A percentile compares a stretch with the other conserved stretches of the same genome.
Evolutionary conservation across 352 stramenopile genomes (phyloP).

Genomic region (Phytopythium chamaehyphon): DNA sequence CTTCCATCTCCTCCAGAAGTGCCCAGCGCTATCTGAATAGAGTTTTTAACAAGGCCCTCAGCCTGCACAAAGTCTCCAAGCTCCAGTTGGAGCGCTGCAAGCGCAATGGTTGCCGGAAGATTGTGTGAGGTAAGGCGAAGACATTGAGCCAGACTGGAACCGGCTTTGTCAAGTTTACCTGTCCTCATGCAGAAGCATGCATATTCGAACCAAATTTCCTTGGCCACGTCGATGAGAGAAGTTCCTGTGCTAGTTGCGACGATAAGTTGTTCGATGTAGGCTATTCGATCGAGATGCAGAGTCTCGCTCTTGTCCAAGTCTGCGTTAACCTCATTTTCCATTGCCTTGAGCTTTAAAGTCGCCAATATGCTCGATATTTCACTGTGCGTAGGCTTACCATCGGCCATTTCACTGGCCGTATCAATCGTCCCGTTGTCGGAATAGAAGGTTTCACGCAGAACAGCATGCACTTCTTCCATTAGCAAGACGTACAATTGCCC

Average conservation of each 20-base stretch:
- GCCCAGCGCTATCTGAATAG: constrained; percentile 17
- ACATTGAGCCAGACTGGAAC: constrained; percentile 48
- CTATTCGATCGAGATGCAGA: constrained; percentile 63
- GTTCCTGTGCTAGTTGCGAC: not conserved
- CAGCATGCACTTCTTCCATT: constrained; percentile 73
- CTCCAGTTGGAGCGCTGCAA: constrained; percentile 58
- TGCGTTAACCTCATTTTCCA: constrained; percentile 71
- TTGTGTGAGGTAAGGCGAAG: constrained; percentile 40
- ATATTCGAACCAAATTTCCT: constrained; percentile 60
- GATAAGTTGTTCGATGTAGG: constrained; percentile 41
- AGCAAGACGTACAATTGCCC: constrained; percentile 59
- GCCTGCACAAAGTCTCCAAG: constrained; percentile 38
- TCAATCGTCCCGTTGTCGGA: constrained; percentile 31
- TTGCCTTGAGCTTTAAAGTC: constrained; percentile 39
- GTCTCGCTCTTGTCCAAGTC: constrained; percentile 60
- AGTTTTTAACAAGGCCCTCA: constrained; percentile 43
- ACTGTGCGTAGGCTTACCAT: constrained; percentile 16
- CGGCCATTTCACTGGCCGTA: constrained; percentile 14
- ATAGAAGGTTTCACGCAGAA: constrained; percentile 63
- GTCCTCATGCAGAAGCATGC: constrained; percentile 49
- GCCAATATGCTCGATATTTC: constrained; percentile 25
- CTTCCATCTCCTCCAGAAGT: not conserved
- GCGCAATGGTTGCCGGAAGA: constrained; percentile 38
- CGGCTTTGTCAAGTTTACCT: constrained; percentile 50
- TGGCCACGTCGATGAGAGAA: constrained; percentile 14